phyloP scores from a whole-genome alignment of 2,329 filamentous ascomycete genomes.

The Dactylella cylindrospora region DNA sequence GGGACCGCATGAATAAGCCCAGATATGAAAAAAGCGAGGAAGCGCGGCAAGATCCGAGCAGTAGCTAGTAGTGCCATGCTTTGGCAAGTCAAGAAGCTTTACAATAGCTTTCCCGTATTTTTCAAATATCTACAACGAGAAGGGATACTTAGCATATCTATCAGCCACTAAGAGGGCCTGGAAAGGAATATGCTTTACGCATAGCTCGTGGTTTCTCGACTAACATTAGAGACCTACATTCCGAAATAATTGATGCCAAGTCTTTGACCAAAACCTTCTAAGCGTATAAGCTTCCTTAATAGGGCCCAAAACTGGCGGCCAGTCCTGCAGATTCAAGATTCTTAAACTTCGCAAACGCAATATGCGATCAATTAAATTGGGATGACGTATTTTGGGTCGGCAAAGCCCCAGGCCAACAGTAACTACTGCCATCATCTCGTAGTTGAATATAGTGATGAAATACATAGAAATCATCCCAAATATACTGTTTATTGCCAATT shows the following conservation, averaged over 20 bases:
- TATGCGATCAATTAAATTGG: too few relatives aligned
- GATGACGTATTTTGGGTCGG: neutral
- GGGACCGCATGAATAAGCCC: conserved; percentile 6
- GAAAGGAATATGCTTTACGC: neutral
- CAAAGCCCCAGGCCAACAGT: neutral
- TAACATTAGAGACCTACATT: conserved; percentile 6
- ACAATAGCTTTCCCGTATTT: neutral
- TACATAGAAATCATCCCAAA: conserved; percentile 12
- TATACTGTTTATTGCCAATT: conserved; percentile 1
- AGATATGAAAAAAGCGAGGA: conserved; percentile 1
- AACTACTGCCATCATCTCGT: conserved; percentile 7
- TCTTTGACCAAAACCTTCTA: conserved; percentile 2
- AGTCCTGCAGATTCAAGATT: neutral
- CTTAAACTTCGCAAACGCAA: too few relatives aligned
- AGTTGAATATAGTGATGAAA: conserved; percentile 10
- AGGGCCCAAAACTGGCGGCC: neutral
- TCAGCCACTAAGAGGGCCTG: neutral
- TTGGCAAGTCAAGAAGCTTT: neutral
- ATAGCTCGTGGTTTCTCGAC: too few relatives aligned
- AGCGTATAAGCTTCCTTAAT: conserved; percentile 3
- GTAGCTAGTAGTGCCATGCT: too few relatives aligned
- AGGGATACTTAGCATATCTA: too few relatives aligned
- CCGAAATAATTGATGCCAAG: conserved; percentile 8
- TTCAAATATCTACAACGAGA: conserved; percentile 5
- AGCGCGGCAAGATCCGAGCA: conserved; percentile 1